These are phyloP conservation scores for Debaryomyces maramus DNA, from an alignment of 805 yeast species.

Conservation along the genomic window DNA sequence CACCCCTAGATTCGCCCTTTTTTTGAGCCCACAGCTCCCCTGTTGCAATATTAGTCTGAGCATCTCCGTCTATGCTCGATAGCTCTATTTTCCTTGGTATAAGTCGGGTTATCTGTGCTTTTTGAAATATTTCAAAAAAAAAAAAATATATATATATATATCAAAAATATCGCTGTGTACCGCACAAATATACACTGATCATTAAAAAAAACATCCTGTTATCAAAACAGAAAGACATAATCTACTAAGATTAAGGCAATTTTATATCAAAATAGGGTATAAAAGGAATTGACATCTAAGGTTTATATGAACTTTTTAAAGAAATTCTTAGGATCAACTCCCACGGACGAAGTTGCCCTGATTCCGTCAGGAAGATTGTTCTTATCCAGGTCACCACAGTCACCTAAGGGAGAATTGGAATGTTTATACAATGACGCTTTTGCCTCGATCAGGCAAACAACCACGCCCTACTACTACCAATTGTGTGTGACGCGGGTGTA, in stretches of 20 bases:
- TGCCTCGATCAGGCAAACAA: slow-evolving; percentile 66
- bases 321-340: slow-evolving; percentile 56
- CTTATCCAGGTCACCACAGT: slow-evolving; percentile 67
- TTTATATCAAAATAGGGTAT: neutral
- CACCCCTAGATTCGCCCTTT: neutral
- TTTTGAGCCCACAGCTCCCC: neutral
- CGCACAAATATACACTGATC: neutral
- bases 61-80: neutral
- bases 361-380: slow-evolving; percentile 80
- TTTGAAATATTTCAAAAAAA: neutral
- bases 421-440: slow-evolving; percentile 80
- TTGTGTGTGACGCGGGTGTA: slow-evolving; percentile 67
- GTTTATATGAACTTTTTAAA: slow-evolving; percentile 66
- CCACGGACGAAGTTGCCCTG: slow-evolving; percentile 60
- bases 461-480: slow-evolving; percentile 66
- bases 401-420: slow-evolving; percentile 87
- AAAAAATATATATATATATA: neutral
- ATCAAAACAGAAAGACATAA: neutral
- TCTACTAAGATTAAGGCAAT: neutral
- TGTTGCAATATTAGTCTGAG: neutral
- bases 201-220: neutral
- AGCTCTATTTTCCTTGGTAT: no score
- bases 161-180: neutral
- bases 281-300: neutral
- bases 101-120: no score